Evolutionary conservation across 164 flowering plant species (phyloP), one percentile per base, ranked within the genome.

Genomic region (Annona cherimola): DNA sequence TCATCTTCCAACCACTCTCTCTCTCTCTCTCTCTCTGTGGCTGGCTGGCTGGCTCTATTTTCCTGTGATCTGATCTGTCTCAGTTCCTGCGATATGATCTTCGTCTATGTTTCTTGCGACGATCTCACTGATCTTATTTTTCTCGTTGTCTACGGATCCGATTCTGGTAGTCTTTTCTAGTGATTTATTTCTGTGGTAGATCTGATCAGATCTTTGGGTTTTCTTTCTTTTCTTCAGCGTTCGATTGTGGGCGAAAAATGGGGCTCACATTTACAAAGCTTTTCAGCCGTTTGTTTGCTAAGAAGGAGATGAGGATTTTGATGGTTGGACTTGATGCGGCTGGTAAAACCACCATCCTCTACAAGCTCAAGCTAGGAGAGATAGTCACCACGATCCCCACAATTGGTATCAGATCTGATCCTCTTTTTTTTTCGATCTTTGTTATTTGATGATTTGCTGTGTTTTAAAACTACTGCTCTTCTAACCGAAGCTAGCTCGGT

Each of bases 251-350:
- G 72, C 26, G 55, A 50, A 66, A 26, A 68, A 75, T 75, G 77
- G 77, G 77, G 69, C 77, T 75, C 64, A 70, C 77, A 44, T 69
- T 75, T 69, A 69, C 77, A 45, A 69, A 70, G 73, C 73, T 75
- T 43, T 69, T 75, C 69, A 75, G 77, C 35, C 73, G 69, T 2
- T 69, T 75, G 40, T 75, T 75, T 40, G 77, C 77, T 11, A 75
- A 75, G 77, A 75, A 70, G 73, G 77, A 75, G 69, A 75, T 75
- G 77, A 54, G 77, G 65, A 75, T 75, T 44, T 69, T 75, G 14
- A 69, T 75, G 77, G 77, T 75, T 7, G 77, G 77, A n/a, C 77
- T 75, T 35, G 77, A 75, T 20, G 77, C 77, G 7, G 77, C 73
- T 14, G 77, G 77, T 54, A 75, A 75, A 65, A 75, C 77, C 65